These are phyloP conservation scores for Globisporangium barbulae DNA, from an alignment of 352 stramenopile species.

Conservation along the genomic window DNA sequence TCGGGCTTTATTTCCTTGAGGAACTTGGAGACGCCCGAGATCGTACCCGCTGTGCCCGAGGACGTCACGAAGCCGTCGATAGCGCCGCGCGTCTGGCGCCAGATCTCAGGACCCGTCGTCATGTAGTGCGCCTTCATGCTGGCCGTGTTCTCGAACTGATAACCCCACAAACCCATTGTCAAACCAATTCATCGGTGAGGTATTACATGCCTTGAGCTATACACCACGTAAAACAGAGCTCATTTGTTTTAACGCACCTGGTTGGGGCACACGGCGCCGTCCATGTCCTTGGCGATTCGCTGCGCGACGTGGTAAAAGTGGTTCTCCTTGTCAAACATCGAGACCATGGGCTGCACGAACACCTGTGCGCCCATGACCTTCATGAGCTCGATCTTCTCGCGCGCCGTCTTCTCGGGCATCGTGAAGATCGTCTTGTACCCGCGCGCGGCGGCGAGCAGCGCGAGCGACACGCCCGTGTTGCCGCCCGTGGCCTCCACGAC, in stretches of 20 bases:
- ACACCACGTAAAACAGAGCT: background rate
- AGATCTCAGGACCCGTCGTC: conserved; percentile 88
- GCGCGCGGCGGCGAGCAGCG: conserved; percentile 81
- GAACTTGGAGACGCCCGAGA: conserved; percentile 91
- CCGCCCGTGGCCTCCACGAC: conserved; percentile 85
- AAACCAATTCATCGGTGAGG: background rate
- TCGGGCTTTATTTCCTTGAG: conserved; percentile 85
- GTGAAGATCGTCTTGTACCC: conserved; percentile 84
- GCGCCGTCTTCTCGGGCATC: conserved; percentile 65
- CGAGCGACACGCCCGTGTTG: conserved; percentile 92
- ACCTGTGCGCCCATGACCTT: conserved; percentile 68
- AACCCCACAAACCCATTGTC: background rate
- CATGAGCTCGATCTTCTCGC: conserved; percentile 82
- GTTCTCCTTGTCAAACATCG: conserved; percentile 59
- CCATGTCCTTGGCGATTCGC: conserved; percentile 30
- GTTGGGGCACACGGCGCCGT: conserved; percentile 51
- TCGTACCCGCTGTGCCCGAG: conserved; percentile 89
- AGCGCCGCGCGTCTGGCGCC: conserved; percentile 79
- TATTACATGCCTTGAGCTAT: too few relatives aligned
- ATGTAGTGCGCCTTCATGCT: conserved; percentile 74
- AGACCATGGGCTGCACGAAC: conserved; percentile 54
- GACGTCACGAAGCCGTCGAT: conserved; percentile 93
- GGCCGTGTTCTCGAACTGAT: conserved; percentile 69
- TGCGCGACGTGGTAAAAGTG: conserved; percentile 80
- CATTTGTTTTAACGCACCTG: conserved; percentile 21